Evolutionary conservation across 2,329 filamentous ascomycete species (phyloP), one percentile per base, ranked within the genome.

Genomic region (Epichloe baconii): DNA sequence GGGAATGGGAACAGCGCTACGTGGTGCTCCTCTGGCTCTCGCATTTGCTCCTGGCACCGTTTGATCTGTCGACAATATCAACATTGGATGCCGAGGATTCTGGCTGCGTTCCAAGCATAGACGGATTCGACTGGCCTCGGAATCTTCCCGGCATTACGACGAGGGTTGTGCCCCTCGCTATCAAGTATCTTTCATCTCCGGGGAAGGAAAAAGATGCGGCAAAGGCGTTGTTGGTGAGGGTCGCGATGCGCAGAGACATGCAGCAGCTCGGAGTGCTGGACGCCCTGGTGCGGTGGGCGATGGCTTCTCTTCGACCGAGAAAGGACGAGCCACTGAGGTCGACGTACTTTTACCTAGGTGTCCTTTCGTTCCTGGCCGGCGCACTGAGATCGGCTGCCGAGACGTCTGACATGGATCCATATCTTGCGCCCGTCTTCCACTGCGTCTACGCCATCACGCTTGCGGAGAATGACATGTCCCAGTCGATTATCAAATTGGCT

Each of bases 181-280:
- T 88, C 50, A 75, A 78, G 52, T 87, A 88, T 61, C 76, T 97
- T 15, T 72, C 78, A 5, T 80, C 79, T 1, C 77, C 91, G 0
- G 88, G 90, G 0, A 96, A 95, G 60, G 91, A 96, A 63, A 80
- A 87, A 52, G 88, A 93, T 66, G 88, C 89, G 10, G 90, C 93
- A n/a, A 88, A 85, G 53, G 75, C 80, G 2, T 73, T 97, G 23
- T 73, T 98, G 7, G 86, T 95, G 17, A 79, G 89, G 44, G 73
- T 96, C 44, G 80, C 83, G n/a, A 81, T 90, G 64, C 80, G 93
- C 15, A 81, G 80, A 45, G 93, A 98, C 64, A 95, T 97, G 88
- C 86, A 91, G 66, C 72, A 78, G 48, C 69, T 90, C 10, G 82
- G 84, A 0, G 71, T 97, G 3, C 72, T 93, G 36, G 68, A 80